Percentiles rank a stretch among this genome's conserved stretches.
phyloP scores from a whole-genome alignment of 2,329 filamentous ascomycete genomes.

The Fusarium domesticum region DNA sequence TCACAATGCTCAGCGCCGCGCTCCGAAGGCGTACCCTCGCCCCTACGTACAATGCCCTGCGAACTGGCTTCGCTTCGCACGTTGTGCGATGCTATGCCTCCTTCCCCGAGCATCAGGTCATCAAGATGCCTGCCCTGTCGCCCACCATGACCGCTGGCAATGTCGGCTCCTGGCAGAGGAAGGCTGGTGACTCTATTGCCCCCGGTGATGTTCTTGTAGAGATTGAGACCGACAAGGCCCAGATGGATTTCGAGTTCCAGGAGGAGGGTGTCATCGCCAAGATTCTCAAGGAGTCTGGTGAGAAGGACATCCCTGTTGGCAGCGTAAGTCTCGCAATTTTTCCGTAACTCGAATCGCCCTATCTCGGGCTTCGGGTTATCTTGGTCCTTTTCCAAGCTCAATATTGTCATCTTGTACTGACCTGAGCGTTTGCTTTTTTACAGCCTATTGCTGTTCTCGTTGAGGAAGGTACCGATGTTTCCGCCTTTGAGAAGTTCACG shows the following conservation, averaged over 20 bases:
- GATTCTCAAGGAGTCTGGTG: conserved; percentile 86
- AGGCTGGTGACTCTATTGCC: conserved; percentile 79
- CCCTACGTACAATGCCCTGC: conserved; percentile 48
- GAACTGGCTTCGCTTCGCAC: conserved; percentile 50
- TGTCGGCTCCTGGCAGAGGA: conserved; percentile 98
- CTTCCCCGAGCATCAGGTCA: conserved; percentile 89
- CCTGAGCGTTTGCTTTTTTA: conserved; percentile 9
- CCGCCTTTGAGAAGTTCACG: conserved; percentile 85
- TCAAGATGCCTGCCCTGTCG: conserved; percentile 97
- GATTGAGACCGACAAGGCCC: conserved; percentile 99
- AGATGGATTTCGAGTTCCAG: conserved; percentile 99
- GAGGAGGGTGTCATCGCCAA: conserved; percentile 96
- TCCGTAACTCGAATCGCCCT: conserved; percentile 8
- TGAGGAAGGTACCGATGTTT: conserved; percentile 83
- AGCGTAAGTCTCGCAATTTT: conserved; percentile 65
- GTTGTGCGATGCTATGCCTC: conserved; percentile 70
- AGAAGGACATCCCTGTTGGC: conserved; percentile 91
- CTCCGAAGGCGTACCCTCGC: conserved; percentile 60
- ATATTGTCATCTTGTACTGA: conserved; percentile 9
- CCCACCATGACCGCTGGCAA: conserved; percentile 97
- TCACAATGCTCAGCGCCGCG: conserved; percentile 59
- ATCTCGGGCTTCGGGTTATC: conserved; percentile 18
- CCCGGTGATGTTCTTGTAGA: conserved; percentile 95
- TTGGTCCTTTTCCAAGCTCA: conserved; percentile 5
- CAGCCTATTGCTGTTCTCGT: conserved; percentile 95